A percentile compares a stretch with the other conserved stretches of the same genome.
Conservation (phyloP, 2,329 filamentous ascomycete genomes). For the Fusarium tricinctum region DNA sequence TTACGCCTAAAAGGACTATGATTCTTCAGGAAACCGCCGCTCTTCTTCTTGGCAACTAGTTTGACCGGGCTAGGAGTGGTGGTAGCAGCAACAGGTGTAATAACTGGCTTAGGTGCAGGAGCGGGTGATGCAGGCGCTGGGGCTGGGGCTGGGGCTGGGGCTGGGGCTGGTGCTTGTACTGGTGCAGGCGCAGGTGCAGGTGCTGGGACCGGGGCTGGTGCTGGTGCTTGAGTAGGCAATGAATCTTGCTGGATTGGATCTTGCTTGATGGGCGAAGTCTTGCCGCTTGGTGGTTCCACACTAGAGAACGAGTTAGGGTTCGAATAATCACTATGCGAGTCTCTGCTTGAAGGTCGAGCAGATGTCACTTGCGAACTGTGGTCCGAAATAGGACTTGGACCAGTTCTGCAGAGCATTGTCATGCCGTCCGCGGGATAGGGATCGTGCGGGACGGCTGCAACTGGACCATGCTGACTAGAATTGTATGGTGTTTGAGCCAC, state of each 20-base stretch:
- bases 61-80: conserved; percentile 68
- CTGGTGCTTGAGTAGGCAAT: conserved; percentile 1
- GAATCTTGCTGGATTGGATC: conserved; percentile 51
- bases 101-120: neutral
- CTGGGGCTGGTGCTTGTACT: neutral
- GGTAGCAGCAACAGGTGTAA: neutral
- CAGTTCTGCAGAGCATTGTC: conserved; percentile 94
- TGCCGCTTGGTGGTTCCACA: conserved; percentile 81
- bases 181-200: neutral
- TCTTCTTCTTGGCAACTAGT: conserved; percentile 77
- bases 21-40: conserved; percentile 91
- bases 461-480: conserved; percentile 69
- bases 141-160: neutral
- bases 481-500: conserved; percentile 56
- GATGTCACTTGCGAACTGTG: conserved; percentile 65
- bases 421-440: conserved; percentile 96
- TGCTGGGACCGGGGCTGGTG: neutral
- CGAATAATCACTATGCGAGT: conserved; percentile 92
- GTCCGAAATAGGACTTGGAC: conserved; percentile 74
- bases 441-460: conserved; percentile 84
- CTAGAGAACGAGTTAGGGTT: conserved; percentile 91
- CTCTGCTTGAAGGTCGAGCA: conserved; percentile 83
- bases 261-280: conserved; percentile 80
- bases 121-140: neutral
- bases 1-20: conserved; percentile 93